Percentiles rank a stretch among this genome's conserved stretches.
Evolutionary conservation across 2,329 filamentous ascomycete genomes (phyloP).

Genomic region (Daldinia sp.): DNA sequence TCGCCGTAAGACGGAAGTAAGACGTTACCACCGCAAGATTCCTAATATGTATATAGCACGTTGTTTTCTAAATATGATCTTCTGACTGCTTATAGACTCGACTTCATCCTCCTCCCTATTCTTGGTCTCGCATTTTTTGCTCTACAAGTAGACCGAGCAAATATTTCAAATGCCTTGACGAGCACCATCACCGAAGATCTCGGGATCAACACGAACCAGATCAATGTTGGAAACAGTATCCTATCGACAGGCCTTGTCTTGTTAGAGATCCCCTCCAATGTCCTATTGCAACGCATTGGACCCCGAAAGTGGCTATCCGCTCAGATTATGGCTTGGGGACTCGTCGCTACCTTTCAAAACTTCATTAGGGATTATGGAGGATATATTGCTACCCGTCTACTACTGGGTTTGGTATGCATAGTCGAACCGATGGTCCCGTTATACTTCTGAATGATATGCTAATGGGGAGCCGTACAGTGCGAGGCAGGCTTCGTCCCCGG

Average conservation of each 20-base stretch:
- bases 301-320: slow-evolving; percentile 49
- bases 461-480: slow-evolving; percentile 41
- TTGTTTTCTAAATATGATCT: background rate
- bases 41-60: background rate
- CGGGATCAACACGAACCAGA: slow-evolving; percentile 46
- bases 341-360: slow-evolving; percentile 50
- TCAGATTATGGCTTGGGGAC: slow-evolving; percentile 53
- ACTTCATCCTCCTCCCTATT: slow-evolving; percentile 51
- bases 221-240: slow-evolving; percentile 51
- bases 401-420: slow-evolving; percentile 57
- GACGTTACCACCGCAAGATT: background rate
- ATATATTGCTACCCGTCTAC: slow-evolving; percentile 58
- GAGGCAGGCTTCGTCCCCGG: slow-evolving; percentile 67
- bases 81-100: slow-evolving; percentile 40
- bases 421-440: background rate
- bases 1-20: slow-evolving; percentile 51
- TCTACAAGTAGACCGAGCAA: slow-evolving; percentile 52
- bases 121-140: slow-evolving; percentile 51
- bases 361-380: slow-evolving; percentile 57
- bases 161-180: slow-evolving; percentile 52
- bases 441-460: background rate
- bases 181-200: slow-evolving; percentile 49
- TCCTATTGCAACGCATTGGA: slow-evolving; percentile 50
- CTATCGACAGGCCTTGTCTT: slow-evolving; percentile 51
- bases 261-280: slow-evolving; percentile 52